Evolutionary conservation across 352 stramenopile genomes (phyloP), one percentile per base, ranked within the genome.

Genomic region (Phytopythium aichiense): DNA sequence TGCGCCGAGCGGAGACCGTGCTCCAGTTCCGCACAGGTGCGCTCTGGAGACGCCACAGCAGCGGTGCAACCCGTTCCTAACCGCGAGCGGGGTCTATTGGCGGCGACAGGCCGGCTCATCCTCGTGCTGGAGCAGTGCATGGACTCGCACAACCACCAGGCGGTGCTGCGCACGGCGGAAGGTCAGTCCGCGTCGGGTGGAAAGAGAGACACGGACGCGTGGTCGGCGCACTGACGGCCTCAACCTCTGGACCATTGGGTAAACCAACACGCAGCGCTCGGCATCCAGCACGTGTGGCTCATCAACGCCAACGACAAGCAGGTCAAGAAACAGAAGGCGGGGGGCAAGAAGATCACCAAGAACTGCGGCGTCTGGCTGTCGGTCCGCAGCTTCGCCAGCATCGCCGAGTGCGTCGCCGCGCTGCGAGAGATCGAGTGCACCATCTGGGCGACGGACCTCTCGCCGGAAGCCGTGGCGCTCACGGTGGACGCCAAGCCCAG

Each of bases 371-470:
- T 79, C 54, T 98, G 91, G 91, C 77, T 98, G 43, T 87, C 75
- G 7, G 71, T 98, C 15, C 81, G 78, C 62, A 81, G 96, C 63
- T 98, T 97, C 75, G 66, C 72, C 23, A 86, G 82, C 63, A 96
- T 93, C 40, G 61, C 75, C 45, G 74, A 84, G 28, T 98, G 92
- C 69, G 79, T 98, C 35, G 53, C 76, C 13, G 76, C 78, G 22
- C 68, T 97, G 33, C 71, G 73, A 33, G 68, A 69, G 18, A 68
- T 88, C 18, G 76, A 76, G 6, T 86, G 85, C 67, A 69, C 79
- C 56, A 87, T 98, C 56, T 98, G 94, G 94, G 87, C 85, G 13
- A 98, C 92, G 0, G 93, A 98, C 64, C 64, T 98, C 33, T 84
- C 84, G 15, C 87, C 90, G 20, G 73, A 91, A 57, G 88, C 88